phyloP scores from a whole-genome alignment of 129 eudicot species.

The Tagetes erecta region DNA sequence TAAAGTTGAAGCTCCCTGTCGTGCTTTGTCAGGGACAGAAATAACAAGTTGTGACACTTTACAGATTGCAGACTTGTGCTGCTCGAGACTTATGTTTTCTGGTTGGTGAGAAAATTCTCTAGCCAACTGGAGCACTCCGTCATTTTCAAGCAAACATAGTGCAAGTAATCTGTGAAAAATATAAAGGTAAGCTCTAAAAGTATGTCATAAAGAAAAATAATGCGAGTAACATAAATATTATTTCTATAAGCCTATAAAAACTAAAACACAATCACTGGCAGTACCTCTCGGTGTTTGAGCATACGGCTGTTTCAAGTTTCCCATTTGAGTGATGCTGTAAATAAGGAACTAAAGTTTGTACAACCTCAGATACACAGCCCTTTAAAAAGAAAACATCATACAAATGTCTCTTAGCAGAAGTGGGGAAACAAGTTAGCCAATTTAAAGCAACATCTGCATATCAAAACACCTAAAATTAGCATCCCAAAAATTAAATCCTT shows the following conservation, averaged over 20 bases:
- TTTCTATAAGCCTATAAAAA: background rate
- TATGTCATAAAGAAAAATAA: background rate
- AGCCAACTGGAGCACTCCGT: slow-evolving; percentile 57
- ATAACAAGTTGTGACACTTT: slow-evolving; percentile 71
- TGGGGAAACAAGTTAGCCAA: slow-evolving; percentile 88
- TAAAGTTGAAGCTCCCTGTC: slow-evolving; percentile 59
- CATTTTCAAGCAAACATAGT: slow-evolving; percentile 76
- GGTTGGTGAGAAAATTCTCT: slow-evolving; percentile 53
- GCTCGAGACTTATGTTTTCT: slow-evolving; percentile 34
- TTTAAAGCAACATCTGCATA: slow-evolving; percentile 74
- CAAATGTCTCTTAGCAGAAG: slow-evolving; percentile 69
- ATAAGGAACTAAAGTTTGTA: slow-evolving; percentile 71
- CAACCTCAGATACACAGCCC: slow-evolving; percentile 63
- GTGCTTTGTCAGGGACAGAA: slow-evolving; percentile 92
- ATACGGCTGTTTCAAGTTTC: slow-evolving; percentile 36
- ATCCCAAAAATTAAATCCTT: background rate
- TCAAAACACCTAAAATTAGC: slow-evolving; percentile 29
- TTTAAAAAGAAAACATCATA: slow-evolving; percentile 72
- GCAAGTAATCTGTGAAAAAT: slow-evolving; percentile 58
- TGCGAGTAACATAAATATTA: background rate
- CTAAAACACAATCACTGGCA: background rate
- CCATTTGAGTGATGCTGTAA: slow-evolving; percentile 51
- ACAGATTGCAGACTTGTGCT: slow-evolving; percentile 45
- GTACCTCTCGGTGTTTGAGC: slow-evolving; percentile 88
- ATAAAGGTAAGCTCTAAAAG: background rate